Percentiles rank a stretch among this genome's conserved stretches.
Conservation (phyloP, 1,284 basidiomycete species). For the Singerocomus rubriflavus region DNA sequence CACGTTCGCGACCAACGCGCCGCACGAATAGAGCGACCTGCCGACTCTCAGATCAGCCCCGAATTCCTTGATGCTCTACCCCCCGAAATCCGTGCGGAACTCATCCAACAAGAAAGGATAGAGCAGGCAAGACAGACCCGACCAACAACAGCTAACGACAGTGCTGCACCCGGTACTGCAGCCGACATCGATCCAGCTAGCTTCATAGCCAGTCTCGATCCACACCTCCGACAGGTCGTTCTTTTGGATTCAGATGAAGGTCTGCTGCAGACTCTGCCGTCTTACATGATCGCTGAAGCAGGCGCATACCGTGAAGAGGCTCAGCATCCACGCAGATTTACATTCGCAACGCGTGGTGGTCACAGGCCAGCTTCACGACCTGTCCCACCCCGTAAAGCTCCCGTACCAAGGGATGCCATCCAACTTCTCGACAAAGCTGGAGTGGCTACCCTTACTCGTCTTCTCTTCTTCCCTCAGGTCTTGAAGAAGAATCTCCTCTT, state of each 20-base stretch:
- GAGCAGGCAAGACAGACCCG: constrained; percentile 69
- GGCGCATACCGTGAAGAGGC: constrained; percentile 58
- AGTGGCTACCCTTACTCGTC: constrained; percentile 85
- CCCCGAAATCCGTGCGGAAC: constrained; percentile 94
- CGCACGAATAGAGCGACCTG: constrained; percentile 64
- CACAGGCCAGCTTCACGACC: constrained; percentile 35
- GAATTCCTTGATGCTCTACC: constrained; percentile 98
- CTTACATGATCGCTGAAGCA: constrained; percentile 82
- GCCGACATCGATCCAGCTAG: constrained; percentile 82
- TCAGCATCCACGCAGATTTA: constrained; percentile 38
- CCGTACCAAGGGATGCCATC: constrained; percentile 79
- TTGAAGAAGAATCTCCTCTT: constrained; percentile 83
- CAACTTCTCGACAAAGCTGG: constrained; percentile 92
- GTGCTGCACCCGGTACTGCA: constrained; percentile 43
- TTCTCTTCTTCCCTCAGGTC: constrained; percentile 96
- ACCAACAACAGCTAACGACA: constrained; percentile 41
- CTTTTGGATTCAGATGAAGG: constrained; percentile 84
- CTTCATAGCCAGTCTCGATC: constrained; percentile 86
- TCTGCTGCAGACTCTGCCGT: constrained; percentile 76
- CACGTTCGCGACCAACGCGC: constrained; percentile 91
- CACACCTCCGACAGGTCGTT: constrained; percentile 81
- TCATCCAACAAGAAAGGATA: constrained; percentile 90
- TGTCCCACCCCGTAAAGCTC: constrained; percentile 45
- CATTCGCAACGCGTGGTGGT: constrained; percentile 35
- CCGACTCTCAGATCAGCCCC: constrained; percentile 85